Conservation (phyloP, 2,329 filamentous ascomycete genomes). For the Ciborinia camelliae region DNA sequence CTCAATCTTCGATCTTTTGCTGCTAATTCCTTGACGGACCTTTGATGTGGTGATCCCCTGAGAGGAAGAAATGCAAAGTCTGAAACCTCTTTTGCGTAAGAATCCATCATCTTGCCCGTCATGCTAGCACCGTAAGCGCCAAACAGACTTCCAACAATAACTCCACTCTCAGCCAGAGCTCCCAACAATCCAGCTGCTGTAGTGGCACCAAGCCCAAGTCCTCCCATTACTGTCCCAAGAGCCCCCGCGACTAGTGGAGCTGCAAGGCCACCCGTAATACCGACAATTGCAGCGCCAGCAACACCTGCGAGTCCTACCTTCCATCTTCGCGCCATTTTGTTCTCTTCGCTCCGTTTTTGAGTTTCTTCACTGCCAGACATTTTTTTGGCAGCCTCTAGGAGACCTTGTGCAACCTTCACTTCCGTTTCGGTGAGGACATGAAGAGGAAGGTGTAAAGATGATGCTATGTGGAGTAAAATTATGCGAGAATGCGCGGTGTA, state of each 20-base stretch:
- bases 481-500: conserved; percentile 73
- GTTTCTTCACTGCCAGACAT: conserved; percentile 68
- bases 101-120: conserved; percentile 80
- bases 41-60: conserved; percentile 46
- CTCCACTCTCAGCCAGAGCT: conserved; percentile 71
- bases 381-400: conserved; percentile 72
- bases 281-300: conserved; percentile 76
- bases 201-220: conserved; percentile 68
- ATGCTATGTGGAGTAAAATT: conserved; percentile 66
- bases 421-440: conserved; percentile 68
- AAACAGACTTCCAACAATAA: conserved; percentile 80
- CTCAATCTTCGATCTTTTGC: conserved; percentile 66
- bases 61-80: conserved; percentile 86
- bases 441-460: conserved; percentile 66
- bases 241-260: conserved; percentile 55
- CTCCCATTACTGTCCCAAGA: conserved; percentile 57
- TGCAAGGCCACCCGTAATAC: conserved; percentile 71
- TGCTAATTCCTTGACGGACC: conserved; percentile 40
- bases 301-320: conserved; percentile 88
- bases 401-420: conserved; percentile 66
- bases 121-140: conserved; percentile 87
- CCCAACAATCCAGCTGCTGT: conserved; percentile 77
- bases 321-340: conserved; percentile 70
- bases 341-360: conserved; percentile 68
- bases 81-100: conserved; percentile 80